phyloP scores from a whole-genome alignment of 2,329 filamentous ascomycete species.

The Capronia coronata region DNA sequence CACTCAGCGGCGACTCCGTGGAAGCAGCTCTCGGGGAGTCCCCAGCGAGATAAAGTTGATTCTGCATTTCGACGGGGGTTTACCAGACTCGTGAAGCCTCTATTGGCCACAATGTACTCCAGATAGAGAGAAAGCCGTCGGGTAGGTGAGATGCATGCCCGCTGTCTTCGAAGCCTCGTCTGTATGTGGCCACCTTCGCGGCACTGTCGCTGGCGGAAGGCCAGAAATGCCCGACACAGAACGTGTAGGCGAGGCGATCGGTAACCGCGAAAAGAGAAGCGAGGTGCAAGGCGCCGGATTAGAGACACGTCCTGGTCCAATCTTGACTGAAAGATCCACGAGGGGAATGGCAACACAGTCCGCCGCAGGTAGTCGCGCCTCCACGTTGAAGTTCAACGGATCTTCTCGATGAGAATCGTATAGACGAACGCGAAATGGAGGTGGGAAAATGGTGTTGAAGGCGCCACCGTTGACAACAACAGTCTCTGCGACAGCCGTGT shows the following conservation, averaged over 20 bases:
- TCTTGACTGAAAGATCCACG: conserved; percentile 17
- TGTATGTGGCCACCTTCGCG: conserved; percentile 1
- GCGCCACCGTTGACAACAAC: conserved; percentile 8
- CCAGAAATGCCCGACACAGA: conserved; percentile 1
- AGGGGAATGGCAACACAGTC: conserved; percentile 14
- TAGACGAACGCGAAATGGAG: too few relatives aligned
- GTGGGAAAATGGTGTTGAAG: conserved; percentile 4
- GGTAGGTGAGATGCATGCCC: conserved; percentile 12
- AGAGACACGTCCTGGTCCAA: conserved; percentile 16
- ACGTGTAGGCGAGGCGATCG: background rate
- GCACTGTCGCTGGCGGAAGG: conserved; percentile 3
- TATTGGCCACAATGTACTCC: background rate
- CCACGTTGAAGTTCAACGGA: conserved; percentile 19
- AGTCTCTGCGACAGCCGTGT: conserved; percentile 11
- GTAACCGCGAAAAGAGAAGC: conserved; percentile 17
- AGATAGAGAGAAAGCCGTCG: background rate
- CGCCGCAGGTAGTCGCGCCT: conserved; percentile 18
- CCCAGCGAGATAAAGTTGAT: conserved; percentile 8
- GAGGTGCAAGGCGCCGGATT: conserved; percentile 20
- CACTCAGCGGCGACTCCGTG: conserved; percentile 7
- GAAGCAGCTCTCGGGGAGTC: conserved; percentile 12
- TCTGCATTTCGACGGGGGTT: conserved; percentile 14
- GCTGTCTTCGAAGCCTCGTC: conserved; percentile 6
- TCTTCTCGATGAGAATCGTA: conserved; percentile 13
- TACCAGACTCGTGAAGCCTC: too few relatives aligned